Evolutionary conservation across 129 eudicot genomes (phyloP), one percentile per base, ranked within the genome.

Genomic region (Glebionis coronaria): DNA sequence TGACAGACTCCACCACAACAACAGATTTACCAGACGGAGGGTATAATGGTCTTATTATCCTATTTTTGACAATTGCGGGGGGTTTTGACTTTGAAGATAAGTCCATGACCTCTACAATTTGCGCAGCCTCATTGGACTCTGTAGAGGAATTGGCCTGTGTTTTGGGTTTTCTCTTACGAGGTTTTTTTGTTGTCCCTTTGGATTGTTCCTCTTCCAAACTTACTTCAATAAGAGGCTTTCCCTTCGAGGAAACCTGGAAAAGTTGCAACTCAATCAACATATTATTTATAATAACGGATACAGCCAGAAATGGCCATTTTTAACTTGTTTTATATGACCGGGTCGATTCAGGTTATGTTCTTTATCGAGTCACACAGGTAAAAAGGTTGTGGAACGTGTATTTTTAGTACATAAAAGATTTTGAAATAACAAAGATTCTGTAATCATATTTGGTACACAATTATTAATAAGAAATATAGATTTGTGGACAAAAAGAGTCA

Each of bases 11-110:
- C 66, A 93, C 98, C 61, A 93, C 89, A 47, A 93, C 55, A 14
- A 93, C 95, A 18, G 98, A 93, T 79, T 86, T 93, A 25, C 82
- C 81, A 3, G 68, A 69, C 14, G 98, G 98, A 55, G 98, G 98
- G 72, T 86, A 93, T 67, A 93, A 70, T 56, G 84, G 88, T 35
- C 72, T 82, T 63, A 76, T 74, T 61, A 63, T 52, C 81, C 73
- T 85, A 5, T 52, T 47, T 23, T 44, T 79, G 44, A 63, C 61
- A 64, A 19, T 73, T 69, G 70, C 35, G 10, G 16, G 27, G 23
- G 80, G 29, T 44, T 31, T 70, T 52, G 75, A 55, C 52, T 64
- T 74, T 46, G 38, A 70, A 50, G 89, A 47, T 63, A 50, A 70
- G 46, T 76, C 84, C 9, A 19, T 68, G 44, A 56, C 79, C 31